Percentiles rank a stretch among this genome's conserved stretches.
These are phyloP conservation scores for Wickerhamomyces silvicola DNA, from an alignment of 805 yeast genomes.

Conservation along the genomic window DNA sequence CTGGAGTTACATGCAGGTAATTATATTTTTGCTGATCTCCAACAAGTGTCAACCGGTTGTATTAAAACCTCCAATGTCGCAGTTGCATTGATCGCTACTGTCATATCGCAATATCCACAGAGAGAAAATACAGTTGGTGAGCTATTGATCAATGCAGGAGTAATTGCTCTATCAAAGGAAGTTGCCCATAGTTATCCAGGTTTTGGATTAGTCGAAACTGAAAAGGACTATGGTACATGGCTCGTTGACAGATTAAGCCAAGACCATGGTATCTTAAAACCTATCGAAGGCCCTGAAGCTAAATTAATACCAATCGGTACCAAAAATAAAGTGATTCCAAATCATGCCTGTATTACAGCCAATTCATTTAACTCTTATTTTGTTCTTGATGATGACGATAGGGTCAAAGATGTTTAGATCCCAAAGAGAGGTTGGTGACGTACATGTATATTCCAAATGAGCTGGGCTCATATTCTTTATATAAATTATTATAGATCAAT, in stretches of 20 bases:
- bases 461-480: too few species aligned
- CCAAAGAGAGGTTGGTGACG: slow-evolving; percentile 56
- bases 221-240: slow-evolving; percentile 48
- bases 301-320: slow-evolving; percentile 47
- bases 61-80: slow-evolving; percentile 41
- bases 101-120: slow-evolving; percentile 50
- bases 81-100: slow-evolving; percentile 49
- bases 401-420: slow-evolving; percentile 56
- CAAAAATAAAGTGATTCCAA: slow-evolving; percentile 51
- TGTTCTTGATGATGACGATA: slow-evolving; percentile 42
- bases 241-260: slow-evolving; percentile 62
- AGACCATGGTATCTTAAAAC: slow-evolving; percentile 72
- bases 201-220: slow-evolving; percentile 40
- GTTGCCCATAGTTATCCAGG: slow-evolving; percentile 50
- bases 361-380: slow-evolving; percentile 49
- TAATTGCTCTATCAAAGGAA: slow-evolving; percentile 62
- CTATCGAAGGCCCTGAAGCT: slow-evolving; percentile 20
- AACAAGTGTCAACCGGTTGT: slow-evolving; percentile 68
- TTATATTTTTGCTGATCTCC: slow-evolving; percentile 66
- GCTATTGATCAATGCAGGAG: slow-evolving; percentile 66
- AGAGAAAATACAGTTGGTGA: slow-evolving; percentile 54
- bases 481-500: not conserved
- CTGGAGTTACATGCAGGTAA: slow-evolving; percentile 81
- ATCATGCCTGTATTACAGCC: slow-evolving; percentile 70
- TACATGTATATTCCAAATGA: too few species aligned